Evolutionary conservation across 108 stramenopile species (phyloP).

Genomic region (Nitzschia inconspicua): DNA sequence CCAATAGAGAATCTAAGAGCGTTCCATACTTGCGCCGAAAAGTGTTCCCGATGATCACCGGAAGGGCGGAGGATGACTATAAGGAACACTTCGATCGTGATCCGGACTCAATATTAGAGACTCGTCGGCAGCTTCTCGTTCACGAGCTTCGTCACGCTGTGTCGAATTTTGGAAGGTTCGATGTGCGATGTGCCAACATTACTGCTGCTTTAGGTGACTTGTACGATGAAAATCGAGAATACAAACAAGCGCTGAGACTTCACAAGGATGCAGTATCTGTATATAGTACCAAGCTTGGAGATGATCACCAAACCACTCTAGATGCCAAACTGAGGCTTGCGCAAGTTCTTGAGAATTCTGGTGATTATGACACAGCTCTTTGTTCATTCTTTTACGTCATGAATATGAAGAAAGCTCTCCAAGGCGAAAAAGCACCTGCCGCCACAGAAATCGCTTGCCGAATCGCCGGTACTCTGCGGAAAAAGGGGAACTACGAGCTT

Average conservation of each 20-base stretch:
- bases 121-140: conserved; percentile 39
- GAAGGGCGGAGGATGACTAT: conserved; percentile 3
- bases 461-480: conserved; percentile 34
- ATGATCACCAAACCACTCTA: conserved; percentile 38
- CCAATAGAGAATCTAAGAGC: conserved; percentile 11
- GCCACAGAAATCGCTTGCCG: conserved; percentile 20
- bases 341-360: conserved; percentile 38
- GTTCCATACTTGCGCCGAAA: conserved; percentile 26
- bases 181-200: conserved; percentile 42
- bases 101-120: conserved; percentile 22
- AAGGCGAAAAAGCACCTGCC: conserved; percentile 35
- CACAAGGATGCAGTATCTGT: conserved; percentile 52
- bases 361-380: conserved; percentile 46
- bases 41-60: conserved; percentile 25
- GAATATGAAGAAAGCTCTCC: conserved; percentile 42
- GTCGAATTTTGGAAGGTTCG: conserved; percentile 39
- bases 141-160: conserved; percentile 39
- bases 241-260: conserved; percentile 43
- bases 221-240: conserved; percentile 36
- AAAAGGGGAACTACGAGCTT: conserved; percentile 43
- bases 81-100: conserved; percentile 6
- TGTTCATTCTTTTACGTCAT: conserved; percentile 30
- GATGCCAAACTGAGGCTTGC: conserved; percentile 41
- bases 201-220: conserved; percentile 49
- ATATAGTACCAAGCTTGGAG: conserved; percentile 57